Percentiles rank a stretch among this genome's conserved stretches.
These are phyloP conservation scores for Xerophyta viscosa DNA, from an alignment of 106 monocot species.

Conservation along the genomic window DNA sequence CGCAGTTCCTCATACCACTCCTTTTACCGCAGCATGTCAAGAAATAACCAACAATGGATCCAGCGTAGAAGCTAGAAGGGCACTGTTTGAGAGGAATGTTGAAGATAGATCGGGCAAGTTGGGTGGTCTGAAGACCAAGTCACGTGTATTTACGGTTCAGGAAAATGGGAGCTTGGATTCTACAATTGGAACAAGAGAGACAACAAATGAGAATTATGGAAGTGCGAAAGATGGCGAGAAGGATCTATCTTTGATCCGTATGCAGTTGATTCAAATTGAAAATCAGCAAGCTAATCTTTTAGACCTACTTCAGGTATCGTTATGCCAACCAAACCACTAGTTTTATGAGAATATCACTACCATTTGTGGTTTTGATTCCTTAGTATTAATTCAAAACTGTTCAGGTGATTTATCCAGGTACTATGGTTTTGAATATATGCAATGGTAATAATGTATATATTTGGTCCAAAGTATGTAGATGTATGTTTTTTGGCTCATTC, in stretches of 20 bases:
- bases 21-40: slow-evolving; percentile 21
- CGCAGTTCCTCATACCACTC: slow-evolving; percentile 19
- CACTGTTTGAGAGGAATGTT: slow-evolving; percentile 33
- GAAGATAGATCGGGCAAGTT: slow-evolving; percentile 38
- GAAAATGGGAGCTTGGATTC: slow-evolving; percentile 37
- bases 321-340: too few relatives aligned
- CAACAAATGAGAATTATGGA: slow-evolving; percentile 15
- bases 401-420: too few relatives aligned
- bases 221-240: slow-evolving; percentile 33
- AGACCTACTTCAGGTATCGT: slow-evolving; percentile 84
- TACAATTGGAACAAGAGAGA: slow-evolving; percentile 1
- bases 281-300: slow-evolving; percentile 75
- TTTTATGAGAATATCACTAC: too few relatives aligned
- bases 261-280: slow-evolving; percentile 92
- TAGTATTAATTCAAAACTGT: too few relatives aligned
- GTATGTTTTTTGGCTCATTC: too few relatives aligned
- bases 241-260: slow-evolving; percentile 54
- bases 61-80: slow-evolving; percentile 24
- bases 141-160: slow-evolving; percentile 40
- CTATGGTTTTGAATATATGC: too few relatives aligned
- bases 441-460: too few relatives aligned
- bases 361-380: too few relatives aligned
- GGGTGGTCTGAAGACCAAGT: slow-evolving; percentile 22
- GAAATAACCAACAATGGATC: slow-evolving; percentile 16
- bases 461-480: too few relatives aligned